Evolutionary conservation across 2,329 filamentous ascomycete species (phyloP), one percentile per base, ranked within the genome.

Genomic region (Ophiostoma tasmaniense): DNA sequence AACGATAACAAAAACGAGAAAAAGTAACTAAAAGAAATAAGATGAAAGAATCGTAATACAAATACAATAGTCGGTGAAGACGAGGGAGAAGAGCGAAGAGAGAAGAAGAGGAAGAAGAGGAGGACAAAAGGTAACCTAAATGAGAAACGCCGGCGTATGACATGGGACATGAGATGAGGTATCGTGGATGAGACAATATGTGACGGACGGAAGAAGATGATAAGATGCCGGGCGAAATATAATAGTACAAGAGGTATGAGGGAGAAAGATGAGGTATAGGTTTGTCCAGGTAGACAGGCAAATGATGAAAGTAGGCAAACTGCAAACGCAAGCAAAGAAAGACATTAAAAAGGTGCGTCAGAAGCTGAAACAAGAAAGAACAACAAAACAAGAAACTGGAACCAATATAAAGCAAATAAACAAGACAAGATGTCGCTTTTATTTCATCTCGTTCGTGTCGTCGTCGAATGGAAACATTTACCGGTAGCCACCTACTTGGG

Each of bases 401-500:
- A 14, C 17, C 59, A 7, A 62, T n/a, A 42, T 37, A 64, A 45
- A 17, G 37, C 14, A 45, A 55, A 4, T 66, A 52, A n/a, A n/a
- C 1, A 11, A 4, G n/a, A 39, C 25, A 42, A 50, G 37, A 45
- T 20, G 22, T 35, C 33, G 33, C 61, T 37, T 35, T 64, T 37
- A 10, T 39, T 37, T 64, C 37, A 45, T 66, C 64, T 39, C 25
- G 22, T 66, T 39, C 22, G 42, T 50, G 39, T 66, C 42, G 37
- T 52, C 39, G 28, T 50, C 14, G 10, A 10, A 11, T 33, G 20
- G 61, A 25, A 55, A 13, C 50, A 14, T n/a, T 81, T 76, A 84
- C 77, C 83, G 79, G 75, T 83, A 84, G 69, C 77, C 75, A 71
- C 80, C 78, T 17, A 79, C 74, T 45, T 80, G 77, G 45, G 80